Conservation (phyloP, 169 alveolate genomes). For the Eimeria maxima region DNA sequence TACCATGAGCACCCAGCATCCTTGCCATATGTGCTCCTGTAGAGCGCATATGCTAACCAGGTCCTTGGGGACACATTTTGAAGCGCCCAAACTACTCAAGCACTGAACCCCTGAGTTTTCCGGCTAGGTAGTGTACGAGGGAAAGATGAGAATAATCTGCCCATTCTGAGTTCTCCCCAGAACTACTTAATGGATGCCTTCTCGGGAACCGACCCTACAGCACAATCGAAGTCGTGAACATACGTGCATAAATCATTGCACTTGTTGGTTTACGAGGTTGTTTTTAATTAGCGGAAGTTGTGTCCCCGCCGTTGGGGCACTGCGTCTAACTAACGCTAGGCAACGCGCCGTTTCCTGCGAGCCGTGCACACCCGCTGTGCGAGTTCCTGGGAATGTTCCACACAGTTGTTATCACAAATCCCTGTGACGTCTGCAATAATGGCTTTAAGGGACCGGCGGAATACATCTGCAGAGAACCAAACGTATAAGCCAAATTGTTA, state of each 20-base stretch:
- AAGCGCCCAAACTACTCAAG: background rate
- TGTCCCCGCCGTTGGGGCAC: background rate
- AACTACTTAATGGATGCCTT: background rate
- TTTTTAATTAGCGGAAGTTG: background rate
- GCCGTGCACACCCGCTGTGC: background rate
- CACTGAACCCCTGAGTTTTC: background rate
- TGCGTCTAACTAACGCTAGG: background rate
- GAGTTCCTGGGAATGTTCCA: background rate
- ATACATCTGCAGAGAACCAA: slow-evolving; percentile 35
- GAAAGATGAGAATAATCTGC: background rate
- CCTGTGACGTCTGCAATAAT: slow-evolving; percentile 20
- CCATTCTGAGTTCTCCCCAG: background rate
- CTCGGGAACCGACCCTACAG: background rate
- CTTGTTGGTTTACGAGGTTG: background rate
- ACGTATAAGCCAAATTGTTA: background rate
- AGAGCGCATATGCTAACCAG: background rate
- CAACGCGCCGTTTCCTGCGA: background rate
- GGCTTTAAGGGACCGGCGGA: slow-evolving; percentile 60
- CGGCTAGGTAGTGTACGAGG: background rate
- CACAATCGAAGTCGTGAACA: background rate
- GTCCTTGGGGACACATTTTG: slow-evolving; percentile 1
- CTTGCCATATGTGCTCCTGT: background rate
- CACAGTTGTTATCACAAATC: background rate
- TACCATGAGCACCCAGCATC: slow-evolving; percentile 3
- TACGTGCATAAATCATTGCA: background rate